Evolutionary conservation across 352 stramenopile genomes (phyloP).

Genomic region (Pseudoperonospora humuli): DNA sequence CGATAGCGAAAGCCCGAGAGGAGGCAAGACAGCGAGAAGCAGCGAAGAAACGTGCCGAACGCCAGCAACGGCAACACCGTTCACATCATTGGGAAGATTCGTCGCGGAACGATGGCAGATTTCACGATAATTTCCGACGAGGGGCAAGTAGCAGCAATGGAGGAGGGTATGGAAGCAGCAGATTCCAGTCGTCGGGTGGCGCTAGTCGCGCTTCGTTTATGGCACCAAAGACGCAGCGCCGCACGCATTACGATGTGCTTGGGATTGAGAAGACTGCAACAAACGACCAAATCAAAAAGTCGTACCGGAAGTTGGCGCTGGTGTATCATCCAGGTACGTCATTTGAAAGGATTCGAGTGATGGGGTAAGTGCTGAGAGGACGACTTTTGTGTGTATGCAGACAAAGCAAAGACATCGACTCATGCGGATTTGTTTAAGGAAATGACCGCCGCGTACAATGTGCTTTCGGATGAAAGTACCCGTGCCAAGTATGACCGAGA

Average conservation of each 20-base stretch:
- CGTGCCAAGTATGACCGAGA: slow-evolving; percentile 72
- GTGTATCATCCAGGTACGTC: slow-evolving; percentile 74
- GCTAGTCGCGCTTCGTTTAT: slow-evolving; percentile 26
- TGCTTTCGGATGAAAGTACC: slow-evolving; percentile 54
- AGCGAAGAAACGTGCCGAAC: slow-evolving; percentile 34
- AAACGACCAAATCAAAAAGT: slow-evolving; percentile 77
- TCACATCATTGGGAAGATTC: slow-evolving; percentile 25
- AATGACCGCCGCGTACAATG: slow-evolving; percentile 80
- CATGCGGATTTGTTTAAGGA: slow-evolving; percentile 77
- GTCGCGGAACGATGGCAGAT: slow-evolving; percentile 47
- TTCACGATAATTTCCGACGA: slow-evolving; percentile 42
- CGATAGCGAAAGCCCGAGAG: slow-evolving; percentile 38
- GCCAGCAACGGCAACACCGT: slow-evolving; percentile 35
- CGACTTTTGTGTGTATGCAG: slow-evolving; percentile 20
- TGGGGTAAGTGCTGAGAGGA: background rate
- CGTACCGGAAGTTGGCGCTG: slow-evolving; percentile 85
- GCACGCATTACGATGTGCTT: slow-evolving; percentile 79
- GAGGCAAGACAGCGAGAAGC: slow-evolving; percentile 30
- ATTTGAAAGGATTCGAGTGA: background rate
- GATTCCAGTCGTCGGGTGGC: slow-evolving; percentile 16
- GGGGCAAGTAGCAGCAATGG: slow-evolving; percentile 11
- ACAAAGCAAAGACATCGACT: slow-evolving; percentile 60
- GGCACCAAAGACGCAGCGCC: slow-evolving; percentile 24
- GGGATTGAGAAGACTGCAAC: slow-evolving; percentile 49
- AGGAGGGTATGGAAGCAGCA: slow-evolving; percentile 2